Base-by-base conservation (phyloP, 1,139 yeast species). In the Candida buenavistaensis region DNA sequence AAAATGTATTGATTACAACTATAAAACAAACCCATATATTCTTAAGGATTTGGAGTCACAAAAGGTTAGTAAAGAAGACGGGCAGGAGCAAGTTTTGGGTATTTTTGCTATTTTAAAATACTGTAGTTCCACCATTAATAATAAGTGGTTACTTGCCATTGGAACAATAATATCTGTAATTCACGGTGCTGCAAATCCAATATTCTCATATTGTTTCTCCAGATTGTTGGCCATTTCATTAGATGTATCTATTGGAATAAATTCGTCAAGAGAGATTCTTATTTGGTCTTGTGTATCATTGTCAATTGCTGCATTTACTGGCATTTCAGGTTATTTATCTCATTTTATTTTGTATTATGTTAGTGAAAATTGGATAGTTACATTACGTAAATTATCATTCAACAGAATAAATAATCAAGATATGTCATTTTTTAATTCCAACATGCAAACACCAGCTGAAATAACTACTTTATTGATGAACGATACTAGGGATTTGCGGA, bases 121-220 rank as follows among this genome's bases (percentile, higher is more conserved):
- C 30, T 71, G 73, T 64, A 40, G 52, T 15, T 33, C 37, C 3
- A 55, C 64, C 1, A 60, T 65, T 5, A 57, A 56, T 5, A 50
- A 56, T 14, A 79, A 72, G 38, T 15, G 38, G 3, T 32, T 67
- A 1, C 50, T 84, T 2, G 17, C 54, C 1, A 1, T 72, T 1
- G 97, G 96, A 0, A 36, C 85, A 1, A 0, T 72, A 0, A 46
- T 72, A 4, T 67, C 90, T 0, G 46, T 80, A 0, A 36, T 74
- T 1, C 79, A 80, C 41, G 92, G 95, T 8, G 72, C 72, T 1
- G 58, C 76, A 2, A 80, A 78, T 40, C 97, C 98, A 0, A 58
- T 85, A 0, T 88, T 92, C 45, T 85, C 97, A 0, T 89, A 59
- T 50, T 75, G 84, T 26, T 80, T 90, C 45, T 78, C 97, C 0